Evolutionary conservation across 148 eudicot genomes (phyloP).

Genomic region (Salicornia ramosissima): DNA sequence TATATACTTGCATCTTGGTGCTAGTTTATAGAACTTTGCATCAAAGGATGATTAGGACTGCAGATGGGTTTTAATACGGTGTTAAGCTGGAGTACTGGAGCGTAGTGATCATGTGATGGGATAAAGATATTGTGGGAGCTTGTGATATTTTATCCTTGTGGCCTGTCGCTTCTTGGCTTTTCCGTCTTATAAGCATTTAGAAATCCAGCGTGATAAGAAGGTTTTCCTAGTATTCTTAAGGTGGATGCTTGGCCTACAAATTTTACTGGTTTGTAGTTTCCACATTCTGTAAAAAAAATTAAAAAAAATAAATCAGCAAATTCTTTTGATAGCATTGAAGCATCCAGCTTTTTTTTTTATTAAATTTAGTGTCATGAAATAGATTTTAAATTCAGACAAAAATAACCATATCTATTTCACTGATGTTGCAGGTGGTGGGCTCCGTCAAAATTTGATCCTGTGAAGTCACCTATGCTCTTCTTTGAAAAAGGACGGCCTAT

Average conservation of each 20-base stretch:
- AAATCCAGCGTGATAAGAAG: background rate
- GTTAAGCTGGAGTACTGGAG: background rate
- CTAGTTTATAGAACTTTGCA: background rate
- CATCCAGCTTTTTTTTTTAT: no score
- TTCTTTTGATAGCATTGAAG: background rate
- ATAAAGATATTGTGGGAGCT: background rate
- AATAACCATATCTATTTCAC: background rate
- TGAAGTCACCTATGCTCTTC: constrained; percentile 90
- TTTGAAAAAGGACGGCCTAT: constrained; percentile 63
- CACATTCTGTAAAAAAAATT: background rate
- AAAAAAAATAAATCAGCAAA: no score
- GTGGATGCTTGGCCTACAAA: background rate
- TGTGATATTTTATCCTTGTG: background rate
- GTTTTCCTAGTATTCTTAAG: background rate
- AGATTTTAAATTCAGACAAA: background rate
- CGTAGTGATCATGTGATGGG: background rate
- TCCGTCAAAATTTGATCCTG: constrained; percentile 88
- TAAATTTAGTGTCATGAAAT: background rate
- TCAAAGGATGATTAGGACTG: background rate
- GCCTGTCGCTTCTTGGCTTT: background rate
- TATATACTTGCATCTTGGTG: background rate
- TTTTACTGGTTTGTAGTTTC: background rate
- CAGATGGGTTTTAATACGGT: background rate
- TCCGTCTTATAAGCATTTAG: background rate
- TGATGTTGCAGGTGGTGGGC: constrained; percentile 85